Evolutionary conservation across 768 basidiomycete species (phyloP).

Genomic region (Boletales sp.): DNA sequence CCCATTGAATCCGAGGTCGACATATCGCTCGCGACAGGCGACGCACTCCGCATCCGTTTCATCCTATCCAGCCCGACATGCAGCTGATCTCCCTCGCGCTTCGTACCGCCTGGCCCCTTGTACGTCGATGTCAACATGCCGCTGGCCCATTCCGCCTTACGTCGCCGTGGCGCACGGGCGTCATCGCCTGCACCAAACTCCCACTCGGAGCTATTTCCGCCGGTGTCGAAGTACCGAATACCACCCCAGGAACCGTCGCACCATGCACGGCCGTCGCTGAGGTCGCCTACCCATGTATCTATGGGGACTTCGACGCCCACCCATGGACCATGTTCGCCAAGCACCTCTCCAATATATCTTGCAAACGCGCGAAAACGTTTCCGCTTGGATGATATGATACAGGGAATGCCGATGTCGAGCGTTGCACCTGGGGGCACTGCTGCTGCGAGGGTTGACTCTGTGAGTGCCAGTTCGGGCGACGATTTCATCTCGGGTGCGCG

Average conservation of each 20-base stretch:
- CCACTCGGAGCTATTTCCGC: slow-evolving; percentile 54
- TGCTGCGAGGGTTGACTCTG: slow-evolving; percentile 23
- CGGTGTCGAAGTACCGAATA: slow-evolving; percentile 80
- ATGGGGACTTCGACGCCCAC: slow-evolving; percentile 89
- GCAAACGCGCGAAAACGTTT: slow-evolving; percentile 85
- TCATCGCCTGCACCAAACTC: slow-evolving; percentile 53
- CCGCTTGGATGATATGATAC: slow-evolving; percentile 81
- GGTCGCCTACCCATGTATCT: slow-evolving; percentile 45
- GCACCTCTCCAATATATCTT: slow-evolving; percentile 83
- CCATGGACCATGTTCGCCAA: slow-evolving; percentile 81
- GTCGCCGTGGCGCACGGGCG: slow-evolving; percentile 26
- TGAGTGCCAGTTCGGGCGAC: slow-evolving; percentile 15
- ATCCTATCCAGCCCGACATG: slow-evolving; percentile 33
- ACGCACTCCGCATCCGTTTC: slow-evolving; percentile 65
- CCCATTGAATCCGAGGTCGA: slow-evolving; percentile 64
- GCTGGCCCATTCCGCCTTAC: slow-evolving; percentile 19
- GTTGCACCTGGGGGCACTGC: slow-evolving; percentile 50
- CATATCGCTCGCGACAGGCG: slow-evolving; percentile 60
- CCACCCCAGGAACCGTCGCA: slow-evolving; percentile 84
- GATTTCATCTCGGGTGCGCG: slow-evolving; percentile 17
- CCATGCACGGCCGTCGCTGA: slow-evolving; percentile 70
- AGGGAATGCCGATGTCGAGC: slow-evolving; percentile 84
- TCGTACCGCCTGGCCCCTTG: slow-evolving; percentile 34
- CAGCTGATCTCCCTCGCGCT: slow-evolving; percentile 61
- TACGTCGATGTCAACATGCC: slow-evolving; percentile 36